Evolutionary conservation across 2,329 filamentous ascomycete genomes (phyloP).

Genomic region (Curvularia sp.): DNA sequence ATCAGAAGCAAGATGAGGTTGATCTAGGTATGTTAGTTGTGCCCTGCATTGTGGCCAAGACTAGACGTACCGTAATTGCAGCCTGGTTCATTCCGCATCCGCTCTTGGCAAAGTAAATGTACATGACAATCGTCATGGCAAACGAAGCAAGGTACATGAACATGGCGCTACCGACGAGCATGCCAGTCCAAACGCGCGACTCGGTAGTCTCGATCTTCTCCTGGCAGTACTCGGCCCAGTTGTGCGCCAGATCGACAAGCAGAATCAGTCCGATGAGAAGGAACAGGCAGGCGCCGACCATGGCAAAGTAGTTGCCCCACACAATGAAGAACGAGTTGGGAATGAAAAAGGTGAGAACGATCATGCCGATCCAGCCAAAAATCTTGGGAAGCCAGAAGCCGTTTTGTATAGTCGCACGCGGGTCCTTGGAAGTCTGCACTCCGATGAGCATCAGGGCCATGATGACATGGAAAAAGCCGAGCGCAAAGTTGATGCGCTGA

Average conservation of each 20-base stretch:
- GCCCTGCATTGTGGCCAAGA: background rate
- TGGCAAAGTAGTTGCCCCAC: slow-evolving; percentile 93
- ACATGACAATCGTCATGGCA: slow-evolving; percentile 95
- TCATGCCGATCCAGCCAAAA: slow-evolving; percentile 82
- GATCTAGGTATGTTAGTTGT: slow-evolving; percentile 55
- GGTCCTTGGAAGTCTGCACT: slow-evolving; percentile 84
- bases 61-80: slow-evolving; percentile 73
- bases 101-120: slow-evolving; percentile 86
- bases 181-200: slow-evolving; percentile 80
- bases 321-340: slow-evolving; percentile 93
- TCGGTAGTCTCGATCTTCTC: slow-evolving; percentile 90
- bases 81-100: slow-evolving; percentile 96
- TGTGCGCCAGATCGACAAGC: slow-evolving; percentile 92
- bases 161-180: slow-evolving; percentile 90
- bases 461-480: slow-evolving; percentile 90
- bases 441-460: slow-evolving; percentile 85
- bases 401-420: slow-evolving; percentile 88
- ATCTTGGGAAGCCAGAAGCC: slow-evolving; percentile 99
- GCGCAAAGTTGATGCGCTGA: slow-evolving; percentile 96
- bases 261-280: slow-evolving; percentile 90
- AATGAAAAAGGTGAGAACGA: slow-evolving; percentile 93
- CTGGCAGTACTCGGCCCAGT: slow-evolving; percentile 96
- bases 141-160: slow-evolving; percentile 92
- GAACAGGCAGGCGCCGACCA: slow-evolving; percentile 89
- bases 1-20: slow-evolving; percentile 84